A percentile compares a stretch with the other conserved stretches of the same genome.
These are phyloP conservation scores for Fremontodendron californicum DNA, from an alignment of 345 rosid species.

Conservation along the genomic window DNA sequence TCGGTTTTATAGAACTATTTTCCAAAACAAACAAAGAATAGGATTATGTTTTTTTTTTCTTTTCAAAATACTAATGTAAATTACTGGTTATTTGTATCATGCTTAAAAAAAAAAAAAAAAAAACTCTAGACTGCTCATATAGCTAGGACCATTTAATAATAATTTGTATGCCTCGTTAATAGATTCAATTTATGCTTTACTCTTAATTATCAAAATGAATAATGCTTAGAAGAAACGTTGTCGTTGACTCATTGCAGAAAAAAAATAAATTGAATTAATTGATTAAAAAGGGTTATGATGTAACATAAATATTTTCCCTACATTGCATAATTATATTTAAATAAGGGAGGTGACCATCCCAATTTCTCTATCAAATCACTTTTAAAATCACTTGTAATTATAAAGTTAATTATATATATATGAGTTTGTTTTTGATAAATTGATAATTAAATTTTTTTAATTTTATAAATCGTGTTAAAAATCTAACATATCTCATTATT, in stretches of 20 bases:
- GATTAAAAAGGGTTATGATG: background rate
- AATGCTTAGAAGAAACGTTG: background rate
- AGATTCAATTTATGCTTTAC: background rate
- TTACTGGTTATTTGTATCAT: too few relatives aligned
- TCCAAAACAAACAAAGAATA: too few relatives aligned
- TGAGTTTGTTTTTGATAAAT: too few relatives aligned
- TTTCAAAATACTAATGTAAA: too few relatives aligned
- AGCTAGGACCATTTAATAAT: background rate
- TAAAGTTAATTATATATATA: too few relatives aligned
- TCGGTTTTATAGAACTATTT: background rate
- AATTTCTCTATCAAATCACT: background rate
- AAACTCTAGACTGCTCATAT: too few relatives aligned
- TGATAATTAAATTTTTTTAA: too few relatives aligned
- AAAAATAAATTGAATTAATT: background rate
- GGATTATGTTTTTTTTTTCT: too few relatives aligned
- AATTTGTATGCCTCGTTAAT: background rate
- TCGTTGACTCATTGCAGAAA: background rate
- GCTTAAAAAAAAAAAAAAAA: too few relatives aligned
- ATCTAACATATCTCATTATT: too few relatives aligned
- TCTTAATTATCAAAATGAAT: background rate
- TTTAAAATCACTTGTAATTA: background rate
- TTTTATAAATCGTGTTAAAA: too few relatives aligned
- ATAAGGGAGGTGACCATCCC: background rate
- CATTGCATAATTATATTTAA: background rate
- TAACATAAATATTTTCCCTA: background rate